These are phyloP conservation scores for Malus hybrid DNA, from an alignment of 331 rosid species.

Conservation along the genomic window DNA sequence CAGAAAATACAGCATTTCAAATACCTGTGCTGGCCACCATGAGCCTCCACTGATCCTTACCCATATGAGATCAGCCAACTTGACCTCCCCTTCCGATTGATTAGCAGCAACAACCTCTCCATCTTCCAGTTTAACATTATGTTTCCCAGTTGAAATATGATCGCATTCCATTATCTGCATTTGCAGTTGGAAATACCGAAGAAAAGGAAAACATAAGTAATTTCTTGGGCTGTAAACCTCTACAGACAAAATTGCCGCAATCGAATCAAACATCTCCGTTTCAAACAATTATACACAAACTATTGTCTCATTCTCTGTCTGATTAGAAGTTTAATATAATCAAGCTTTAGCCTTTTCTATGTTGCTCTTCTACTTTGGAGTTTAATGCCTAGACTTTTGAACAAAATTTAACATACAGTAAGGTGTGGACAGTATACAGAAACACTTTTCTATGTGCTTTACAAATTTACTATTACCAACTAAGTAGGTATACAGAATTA, in stretches of 20 bases:
- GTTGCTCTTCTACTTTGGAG: background rate
- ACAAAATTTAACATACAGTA: background rate
- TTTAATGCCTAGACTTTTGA: background rate
- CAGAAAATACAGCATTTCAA: background rate
- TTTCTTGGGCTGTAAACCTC: background rate
- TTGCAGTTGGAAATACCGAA: background rate
- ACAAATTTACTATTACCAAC: too few relatives aligned
- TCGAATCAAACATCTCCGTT: background rate
- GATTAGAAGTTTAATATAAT: background rate
- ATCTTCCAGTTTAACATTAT: conserved; percentile 10
- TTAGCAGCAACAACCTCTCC: conserved; percentile 14
- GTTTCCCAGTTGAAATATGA: conserved; percentile 2
- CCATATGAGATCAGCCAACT: conserved; percentile 38
- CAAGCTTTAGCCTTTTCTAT: background rate
- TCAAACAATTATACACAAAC: background rate
- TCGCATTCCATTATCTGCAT: conserved; percentile 11
- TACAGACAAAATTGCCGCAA: background rate
- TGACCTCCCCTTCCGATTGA: conserved; percentile 10
- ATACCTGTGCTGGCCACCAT: conserved; percentile 86
- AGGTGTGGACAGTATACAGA: background rate
- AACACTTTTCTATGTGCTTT: background rate
- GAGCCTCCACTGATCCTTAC: conserved; percentile 31
- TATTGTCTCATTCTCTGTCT: background rate
- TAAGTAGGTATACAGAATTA: too few relatives aligned
- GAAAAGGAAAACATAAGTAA: background rate